phyloP scores from a whole-genome alignment of 2,329 filamentous ascomycete genomes.

The Cryphonectria naterciae region DNA sequence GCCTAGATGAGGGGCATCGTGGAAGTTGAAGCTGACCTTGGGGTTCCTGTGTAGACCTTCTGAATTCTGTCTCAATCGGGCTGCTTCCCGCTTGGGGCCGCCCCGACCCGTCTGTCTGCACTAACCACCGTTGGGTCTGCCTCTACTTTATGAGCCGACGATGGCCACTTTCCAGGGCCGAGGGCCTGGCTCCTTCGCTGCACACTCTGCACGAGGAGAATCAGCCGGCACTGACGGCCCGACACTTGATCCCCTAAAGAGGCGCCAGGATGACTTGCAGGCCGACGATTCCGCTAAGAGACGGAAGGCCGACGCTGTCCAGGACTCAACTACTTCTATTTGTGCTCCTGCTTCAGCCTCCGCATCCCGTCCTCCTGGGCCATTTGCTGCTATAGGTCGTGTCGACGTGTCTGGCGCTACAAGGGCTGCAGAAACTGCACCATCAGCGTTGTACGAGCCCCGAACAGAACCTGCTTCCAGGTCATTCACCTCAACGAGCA shows the following conservation, averaged over 20 bases:
- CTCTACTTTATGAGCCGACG: background rate
- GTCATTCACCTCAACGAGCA: conserved; percentile 37
- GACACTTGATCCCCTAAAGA: background rate
- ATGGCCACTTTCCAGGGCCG: conserved; percentile 3
- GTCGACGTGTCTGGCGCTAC: too few species aligned
- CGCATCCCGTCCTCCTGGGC: conserved; percentile 14
- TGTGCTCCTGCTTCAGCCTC: background rate
- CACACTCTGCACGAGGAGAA: background rate
- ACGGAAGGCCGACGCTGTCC: background rate
- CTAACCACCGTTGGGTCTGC: background rate
- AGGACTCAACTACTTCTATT: background rate
- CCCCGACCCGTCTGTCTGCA: background rate
- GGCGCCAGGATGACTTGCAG: background rate
- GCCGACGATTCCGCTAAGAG: conserved; percentile 19
- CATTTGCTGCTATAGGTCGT: conserved; percentile 14
- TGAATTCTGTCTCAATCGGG: background rate
- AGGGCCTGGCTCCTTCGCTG: conserved; percentile 19
- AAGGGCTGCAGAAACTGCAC: background rate
- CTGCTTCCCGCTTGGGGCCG: background rate
- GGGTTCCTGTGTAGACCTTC: background rate
- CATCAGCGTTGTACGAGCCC: background rate
- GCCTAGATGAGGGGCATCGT: background rate
- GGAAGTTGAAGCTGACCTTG: background rate
- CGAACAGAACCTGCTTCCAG: conserved; percentile 31
- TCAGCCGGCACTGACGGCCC: too few species aligned